These are phyloP conservation scores for Yamadazyma philogaea DNA, from an alignment of 805 yeast genomes.

Conservation along the genomic window DNA sequence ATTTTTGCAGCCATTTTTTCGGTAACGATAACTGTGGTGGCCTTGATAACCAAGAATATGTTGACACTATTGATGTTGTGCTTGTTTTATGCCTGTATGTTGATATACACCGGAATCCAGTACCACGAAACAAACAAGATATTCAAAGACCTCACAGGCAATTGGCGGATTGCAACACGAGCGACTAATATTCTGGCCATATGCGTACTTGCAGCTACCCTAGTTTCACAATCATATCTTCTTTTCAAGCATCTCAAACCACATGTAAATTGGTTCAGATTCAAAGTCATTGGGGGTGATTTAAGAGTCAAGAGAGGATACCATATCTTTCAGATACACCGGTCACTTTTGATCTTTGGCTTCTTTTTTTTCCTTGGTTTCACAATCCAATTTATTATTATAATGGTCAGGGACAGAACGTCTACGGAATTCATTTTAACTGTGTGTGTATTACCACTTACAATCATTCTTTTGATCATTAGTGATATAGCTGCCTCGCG, in stretches of 20 bases:
- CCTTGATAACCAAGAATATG: conserved; percentile 38
- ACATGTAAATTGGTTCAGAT: conserved; percentile 47
- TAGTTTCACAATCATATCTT: conserved; percentile 28
- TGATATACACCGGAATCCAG: conserved; percentile 46
- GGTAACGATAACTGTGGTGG: conserved; percentile 34
- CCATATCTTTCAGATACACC: conserved; percentile 38
- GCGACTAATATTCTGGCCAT: conserved; percentile 45
- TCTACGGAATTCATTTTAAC: conserved; percentile 47
- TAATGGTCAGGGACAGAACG: conserved; percentile 33
- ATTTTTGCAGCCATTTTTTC: conserved; percentile 47
- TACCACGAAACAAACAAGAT: conserved; percentile 36
- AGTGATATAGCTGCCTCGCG: conserved; percentile 35
- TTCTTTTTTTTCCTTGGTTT: conserved; percentile 49
- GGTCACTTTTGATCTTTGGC: conserved; percentile 21
- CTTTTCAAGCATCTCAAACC: conserved; percentile 31
- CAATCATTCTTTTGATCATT: conserved; percentile 35
- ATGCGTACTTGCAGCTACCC: conserved; percentile 35
- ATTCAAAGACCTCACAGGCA: conserved; percentile 16
- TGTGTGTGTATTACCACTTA: conserved; percentile 43
- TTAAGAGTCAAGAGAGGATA: conserved; percentile 36
- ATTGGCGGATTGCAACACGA: conserved; percentile 30
- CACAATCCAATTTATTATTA: conserved; percentile 47
- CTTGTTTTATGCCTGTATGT: conserved; percentile 40
- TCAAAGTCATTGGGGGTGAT: conserved; percentile 48
- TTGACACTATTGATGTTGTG: conserved; percentile 38